Evolutionary conservation across 352 stramenopile species (phyloP).

Genomic region (Pythium sp.): DNA sequence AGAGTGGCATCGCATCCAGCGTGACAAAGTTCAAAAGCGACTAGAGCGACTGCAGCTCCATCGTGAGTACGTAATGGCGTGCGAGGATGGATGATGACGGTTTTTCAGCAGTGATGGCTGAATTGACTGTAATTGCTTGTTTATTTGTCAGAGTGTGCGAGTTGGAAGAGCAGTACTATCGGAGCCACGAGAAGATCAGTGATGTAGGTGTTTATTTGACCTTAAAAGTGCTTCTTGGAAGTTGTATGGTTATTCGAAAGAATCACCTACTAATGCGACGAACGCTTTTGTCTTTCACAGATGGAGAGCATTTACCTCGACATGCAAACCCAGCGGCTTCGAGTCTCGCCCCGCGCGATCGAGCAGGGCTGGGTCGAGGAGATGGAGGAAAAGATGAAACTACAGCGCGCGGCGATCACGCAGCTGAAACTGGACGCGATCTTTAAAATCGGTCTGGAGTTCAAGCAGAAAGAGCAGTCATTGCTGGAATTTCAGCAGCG

Average conservation of each 20-base stretch:
- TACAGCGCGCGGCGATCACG: constrained; percentile 59
- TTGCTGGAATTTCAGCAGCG: constrained; percentile 30
- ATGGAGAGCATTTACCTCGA: constrained; percentile 82
- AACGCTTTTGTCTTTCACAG: constrained; percentile 22
- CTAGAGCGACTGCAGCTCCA: constrained; percentile 55
- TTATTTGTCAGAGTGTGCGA: constrained; percentile 40
- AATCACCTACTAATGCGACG: background rate
- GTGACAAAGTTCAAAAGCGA: constrained; percentile 50
- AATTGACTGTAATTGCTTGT: background rate
- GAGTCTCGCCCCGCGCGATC: constrained; percentile 71
- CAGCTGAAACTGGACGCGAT: constrained; percentile 51
- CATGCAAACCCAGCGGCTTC: constrained; percentile 73
- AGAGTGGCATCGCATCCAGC: constrained; percentile 57
- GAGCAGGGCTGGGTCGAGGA: constrained; percentile 81
- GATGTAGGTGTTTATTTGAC: constrained; percentile 32
- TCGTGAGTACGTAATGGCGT: constrained; percentile 33
- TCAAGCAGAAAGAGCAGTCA: constrained; percentile 54
- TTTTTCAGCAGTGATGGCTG: background rate
- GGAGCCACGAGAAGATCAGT: constrained; percentile 52
- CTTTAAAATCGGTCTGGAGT: constrained; percentile 52
- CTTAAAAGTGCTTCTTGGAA: background rate
- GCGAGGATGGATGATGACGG: background rate
- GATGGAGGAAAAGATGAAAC: constrained; percentile 74
- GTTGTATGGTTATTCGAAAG: background rate
- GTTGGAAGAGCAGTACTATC: constrained; percentile 66